Evolutionary conservation across 805 yeast genomes (phyloP).

Genomic region (Cyberlindnera meyerae): DNA sequence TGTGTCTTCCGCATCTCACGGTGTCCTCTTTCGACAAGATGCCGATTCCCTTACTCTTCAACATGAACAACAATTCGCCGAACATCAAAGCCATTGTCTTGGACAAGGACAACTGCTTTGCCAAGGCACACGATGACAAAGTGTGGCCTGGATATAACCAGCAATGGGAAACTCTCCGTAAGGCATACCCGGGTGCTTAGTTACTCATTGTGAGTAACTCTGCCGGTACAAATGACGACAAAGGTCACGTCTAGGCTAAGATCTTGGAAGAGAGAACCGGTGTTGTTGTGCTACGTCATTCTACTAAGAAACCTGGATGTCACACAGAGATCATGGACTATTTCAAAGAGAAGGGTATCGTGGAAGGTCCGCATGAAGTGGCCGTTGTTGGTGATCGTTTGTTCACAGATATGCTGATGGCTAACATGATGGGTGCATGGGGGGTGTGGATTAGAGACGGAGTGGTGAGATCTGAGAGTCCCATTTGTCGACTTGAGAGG

Average conservation of each 20-base stretch:
- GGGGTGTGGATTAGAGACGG: conserved; percentile 85
- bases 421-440: conserved; percentile 85
- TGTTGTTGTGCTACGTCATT: conserved; percentile 62
- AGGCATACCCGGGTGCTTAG: conserved; percentile 56
- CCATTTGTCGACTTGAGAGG: conserved; percentile 53
- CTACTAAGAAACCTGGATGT: conserved; percentile 81
- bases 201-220: conserved; percentile 84
- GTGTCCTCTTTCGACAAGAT: conserved; percentile 55
- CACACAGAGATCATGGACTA: conserved; percentile 59
- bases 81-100: conserved; percentile 71
- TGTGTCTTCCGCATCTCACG: conserved; percentile 61
- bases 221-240: conserved; percentile 85
- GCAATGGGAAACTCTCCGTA: conserved; percentile 51
- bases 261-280: conserved; percentile 61
- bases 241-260: conserved; percentile 51
- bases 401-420: conserved; percentile 90
- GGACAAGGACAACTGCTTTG: conserved; percentile 95
- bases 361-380: conserved; percentile 50
- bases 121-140: conserved; percentile 71
- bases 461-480: conserved; percentile 48
- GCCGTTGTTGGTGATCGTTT: conserved; percentile 89
- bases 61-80: conserved; percentile 18
- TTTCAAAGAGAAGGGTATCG: conserved; percentile 44
- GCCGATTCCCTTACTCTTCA: conserved; percentile 46
- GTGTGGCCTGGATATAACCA: conserved; percentile 70